phyloP scores from a whole-genome alignment of 2,329 filamentous ascomycete genomes.

The Fusarium acutatum region DNA sequence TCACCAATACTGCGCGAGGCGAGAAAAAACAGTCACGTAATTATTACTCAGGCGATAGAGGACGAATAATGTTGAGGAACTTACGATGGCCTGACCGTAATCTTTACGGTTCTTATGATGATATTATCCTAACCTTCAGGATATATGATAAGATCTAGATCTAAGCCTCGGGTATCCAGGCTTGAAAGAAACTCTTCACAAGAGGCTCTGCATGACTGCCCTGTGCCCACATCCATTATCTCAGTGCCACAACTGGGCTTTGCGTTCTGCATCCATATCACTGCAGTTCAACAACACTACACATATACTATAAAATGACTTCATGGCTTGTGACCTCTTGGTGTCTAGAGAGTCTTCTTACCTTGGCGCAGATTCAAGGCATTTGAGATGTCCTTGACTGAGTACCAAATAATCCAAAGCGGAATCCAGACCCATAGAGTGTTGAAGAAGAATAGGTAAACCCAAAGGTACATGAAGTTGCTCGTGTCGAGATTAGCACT shows the following conservation, averaged over 20 bases:
- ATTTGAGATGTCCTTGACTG: conserved; percentile 62
- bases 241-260: not conserved
- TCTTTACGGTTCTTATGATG: not conserved
- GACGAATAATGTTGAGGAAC: not conserved
- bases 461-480: conserved; percentile 75
- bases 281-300: not conserved
- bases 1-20: not conserved
- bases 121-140: not conserved
- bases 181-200: not conserved
- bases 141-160: not conserved
- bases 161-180: not conserved
- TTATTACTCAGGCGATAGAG: not conserved
- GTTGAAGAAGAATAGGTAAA: conserved; percentile 76
- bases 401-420: conserved; percentile 65
- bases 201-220: not conserved
- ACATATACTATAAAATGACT: not conserved
- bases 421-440: conserved; percentile 73
- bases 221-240: not conserved
- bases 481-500: conserved; percentile 69
- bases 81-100: not conserved
- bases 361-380: conserved; percentile 53
- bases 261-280: not conserved
- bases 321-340: not conserved
- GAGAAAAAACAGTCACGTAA: not conserved
- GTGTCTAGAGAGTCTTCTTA: conserved; percentile 44